Base-by-base conservation (phyloP, 2,329 filamentous ascomycete species). In the Mycosphaerella sp. region DNA sequence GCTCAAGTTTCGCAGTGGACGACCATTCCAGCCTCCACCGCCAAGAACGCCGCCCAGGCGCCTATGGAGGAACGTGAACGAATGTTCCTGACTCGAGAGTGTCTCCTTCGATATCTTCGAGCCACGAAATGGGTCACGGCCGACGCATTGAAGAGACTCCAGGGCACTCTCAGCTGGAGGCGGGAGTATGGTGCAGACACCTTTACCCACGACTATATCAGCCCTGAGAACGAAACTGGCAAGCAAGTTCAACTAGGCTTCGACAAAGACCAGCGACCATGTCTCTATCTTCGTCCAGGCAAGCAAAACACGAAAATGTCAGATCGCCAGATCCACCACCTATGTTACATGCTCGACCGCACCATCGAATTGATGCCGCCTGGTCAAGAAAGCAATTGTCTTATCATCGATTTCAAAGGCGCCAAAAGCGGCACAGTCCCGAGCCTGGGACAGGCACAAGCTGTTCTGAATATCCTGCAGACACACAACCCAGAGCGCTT, bases 281-380 rank as follows among this genome's bases (percentile, higher is more conserved):
- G 90, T 69, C 81, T 93, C 64, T 96, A 96, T 71, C 79, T 98
- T 53, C 85, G 86, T 66, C 93, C 93, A 1, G 87, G 85, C 28
- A 83, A 85, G 60, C 93, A 98, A 73, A 98, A 98, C 75, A 97
- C 93, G 1, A 85, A 94, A 61, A 79, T 83, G 50, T 86, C 83
- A 55, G 87, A 89, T 34, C 80, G 88, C 61, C 93, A 97, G 73
- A 84, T 95, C 49, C 84, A 98, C 71, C 90, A 97, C 68, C 75
- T 98, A 54, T 89, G 96, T 46, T 98, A 86, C 74, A 96, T 97
- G 90, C 73, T 97, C 37, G 93, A 98, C 75, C 80, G 88, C 34
- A 84, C 87, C 30, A 81, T 95, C 59, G 90, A 96, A 62, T 72
- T 97, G 56, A 89, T 94, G 81, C 85, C 86, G 0, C 78, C 90